Evolutionary conservation across 306 rosid genomes (phyloP).

Genomic region (Malus sylvestris): DNA sequence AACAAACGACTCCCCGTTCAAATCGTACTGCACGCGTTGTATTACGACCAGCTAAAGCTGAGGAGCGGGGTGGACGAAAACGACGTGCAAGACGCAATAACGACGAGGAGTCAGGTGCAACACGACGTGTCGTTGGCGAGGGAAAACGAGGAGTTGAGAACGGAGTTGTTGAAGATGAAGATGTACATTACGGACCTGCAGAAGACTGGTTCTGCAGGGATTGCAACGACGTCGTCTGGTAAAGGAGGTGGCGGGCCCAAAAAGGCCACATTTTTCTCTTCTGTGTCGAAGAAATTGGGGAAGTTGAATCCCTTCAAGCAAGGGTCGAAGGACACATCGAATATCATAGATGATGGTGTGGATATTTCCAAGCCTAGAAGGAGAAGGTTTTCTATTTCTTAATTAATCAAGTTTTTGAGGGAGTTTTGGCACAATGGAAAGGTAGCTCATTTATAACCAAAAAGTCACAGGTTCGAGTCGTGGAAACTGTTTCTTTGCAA

Average conservation of each 20-base stretch:
- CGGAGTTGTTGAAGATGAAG: slow-evolving; percentile 75
- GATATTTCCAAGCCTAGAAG: slow-evolving; percentile 70
- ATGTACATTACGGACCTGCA: slow-evolving; percentile 55
- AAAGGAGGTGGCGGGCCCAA: not conserved
- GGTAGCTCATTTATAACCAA: rapidly evolving
- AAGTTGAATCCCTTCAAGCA: slow-evolving; percentile 72
- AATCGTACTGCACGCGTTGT: slow-evolving; percentile 79
- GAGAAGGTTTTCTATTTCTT: slow-evolving; percentile 80
- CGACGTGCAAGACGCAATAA: slow-evolving; percentile 4
- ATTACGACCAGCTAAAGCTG: slow-evolving; percentile 71
- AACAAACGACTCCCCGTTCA: slow-evolving; percentile 83
- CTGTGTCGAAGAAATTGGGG: slow-evolving; percentile 63
- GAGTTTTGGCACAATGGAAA: not conserved
- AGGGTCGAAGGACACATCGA: slow-evolving; percentile 70
- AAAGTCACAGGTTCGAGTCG: too few species aligned
- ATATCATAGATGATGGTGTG: slow-evolving; percentile 38
- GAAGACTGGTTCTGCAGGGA: slow-evolving; percentile 12
- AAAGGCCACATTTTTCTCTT: slow-evolving; percentile 56
- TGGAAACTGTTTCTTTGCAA: rapidly evolving
- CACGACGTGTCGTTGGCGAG: slow-evolving; percentile 64
- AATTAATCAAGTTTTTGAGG: not conserved
- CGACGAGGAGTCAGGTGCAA: slow-evolving; percentile 45
- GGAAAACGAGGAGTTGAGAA: slow-evolving; percentile 66
- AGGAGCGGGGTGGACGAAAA: slow-evolving; percentile 51
- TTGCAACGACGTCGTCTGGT: slow-evolving; percentile 26